Evolutionary conservation across 345 rosid genomes (phyloP).

Genomic region (Bruguiera parviflora): DNA sequence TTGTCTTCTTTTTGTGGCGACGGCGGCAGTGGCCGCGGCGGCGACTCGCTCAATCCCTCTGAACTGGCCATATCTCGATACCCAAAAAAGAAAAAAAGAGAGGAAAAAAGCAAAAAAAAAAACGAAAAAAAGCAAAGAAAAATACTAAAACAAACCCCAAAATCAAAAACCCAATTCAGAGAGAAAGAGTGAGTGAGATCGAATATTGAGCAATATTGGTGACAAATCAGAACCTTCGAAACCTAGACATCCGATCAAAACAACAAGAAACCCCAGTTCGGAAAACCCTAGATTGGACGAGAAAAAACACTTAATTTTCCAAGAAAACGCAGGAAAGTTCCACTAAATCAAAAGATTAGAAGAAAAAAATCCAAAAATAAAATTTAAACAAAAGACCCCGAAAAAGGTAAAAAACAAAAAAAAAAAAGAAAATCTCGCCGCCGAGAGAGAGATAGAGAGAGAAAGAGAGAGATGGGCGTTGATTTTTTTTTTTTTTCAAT

Average conservation of each 20-base stretch:
- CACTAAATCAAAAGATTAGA: too few species aligned
- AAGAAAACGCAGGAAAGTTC: background rate
- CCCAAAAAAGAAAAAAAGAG: background rate
- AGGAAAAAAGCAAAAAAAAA: background rate
- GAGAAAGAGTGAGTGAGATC: too few species aligned
- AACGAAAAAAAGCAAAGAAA: background rate
- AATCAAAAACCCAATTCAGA: background rate
- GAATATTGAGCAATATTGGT: too few species aligned
- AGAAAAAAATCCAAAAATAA: background rate
- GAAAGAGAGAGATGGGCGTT: background rate
- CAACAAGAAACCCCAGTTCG: background rate
- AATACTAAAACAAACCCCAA: background rate
- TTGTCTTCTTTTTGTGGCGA: slow-evolving; percentile 41
- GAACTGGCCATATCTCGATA: slow-evolving; percentile 45
- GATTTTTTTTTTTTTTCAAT: background rate
- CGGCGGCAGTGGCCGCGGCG: slow-evolving; percentile 3
- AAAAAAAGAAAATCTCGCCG: background rate
- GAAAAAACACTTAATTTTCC: background rate
- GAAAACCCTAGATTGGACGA: background rate
- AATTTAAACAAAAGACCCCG: too few species aligned
- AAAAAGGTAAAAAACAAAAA: background rate
- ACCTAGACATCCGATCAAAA: background rate
- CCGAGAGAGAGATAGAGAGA: background rate
- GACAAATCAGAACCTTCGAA: background rate
- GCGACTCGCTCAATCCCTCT: slow-evolving; percentile 37